Evolutionary conservation across 495 filamentous ascomycete species (phyloP).

Genomic region (Usnea hakonensis): DNA sequence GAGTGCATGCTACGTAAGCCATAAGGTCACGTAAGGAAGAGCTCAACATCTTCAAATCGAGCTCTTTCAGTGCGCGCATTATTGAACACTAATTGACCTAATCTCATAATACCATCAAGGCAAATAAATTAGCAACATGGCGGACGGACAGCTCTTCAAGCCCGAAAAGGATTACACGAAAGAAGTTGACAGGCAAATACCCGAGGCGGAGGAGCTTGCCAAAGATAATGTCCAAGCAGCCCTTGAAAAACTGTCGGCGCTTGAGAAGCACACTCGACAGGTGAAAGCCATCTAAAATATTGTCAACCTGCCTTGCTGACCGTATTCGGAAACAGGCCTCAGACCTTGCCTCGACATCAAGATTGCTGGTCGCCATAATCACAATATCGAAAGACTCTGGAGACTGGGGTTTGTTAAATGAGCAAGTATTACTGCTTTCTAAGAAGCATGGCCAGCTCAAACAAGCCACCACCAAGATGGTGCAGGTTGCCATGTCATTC

Average conservation of each 20-base stretch:
- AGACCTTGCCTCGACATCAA: constrained; percentile 88
- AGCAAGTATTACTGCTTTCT: constrained; percentile 88
- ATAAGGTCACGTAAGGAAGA: neutral
- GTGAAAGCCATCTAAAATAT: constrained; percentile 37
- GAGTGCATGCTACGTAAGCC: neutral
- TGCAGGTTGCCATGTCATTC: constrained; percentile 90
- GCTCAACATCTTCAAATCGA: neutral
- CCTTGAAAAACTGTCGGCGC: constrained; percentile 79
- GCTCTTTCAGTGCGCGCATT: neutral
- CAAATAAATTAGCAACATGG: constrained; percentile 36
- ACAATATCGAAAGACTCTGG: constrained; percentile 87
- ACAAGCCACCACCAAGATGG: constrained; percentile 97
- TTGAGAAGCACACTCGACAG: constrained; percentile 97
- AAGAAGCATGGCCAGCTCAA: constrained; percentile 99
- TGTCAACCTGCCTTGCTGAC: neutral
- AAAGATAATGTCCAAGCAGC: constrained; percentile 78
- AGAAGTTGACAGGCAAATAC: constrained; percentile 83
- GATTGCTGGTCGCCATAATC: constrained; percentile 77
- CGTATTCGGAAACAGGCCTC: constrained; percentile 55
- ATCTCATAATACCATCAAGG: neutral
- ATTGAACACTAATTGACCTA: neutral
- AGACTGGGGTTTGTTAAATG: constrained; percentile 89
- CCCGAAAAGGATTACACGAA: constrained; percentile 75
- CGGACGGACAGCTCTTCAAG: constrained; percentile 52
- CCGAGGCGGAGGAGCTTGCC: constrained; percentile 78